Evolutionary conservation across 805 yeast genomes (phyloP), one percentile per base, ranked within the genome.

Genomic region (Maudiozyma barnettii): DNA sequence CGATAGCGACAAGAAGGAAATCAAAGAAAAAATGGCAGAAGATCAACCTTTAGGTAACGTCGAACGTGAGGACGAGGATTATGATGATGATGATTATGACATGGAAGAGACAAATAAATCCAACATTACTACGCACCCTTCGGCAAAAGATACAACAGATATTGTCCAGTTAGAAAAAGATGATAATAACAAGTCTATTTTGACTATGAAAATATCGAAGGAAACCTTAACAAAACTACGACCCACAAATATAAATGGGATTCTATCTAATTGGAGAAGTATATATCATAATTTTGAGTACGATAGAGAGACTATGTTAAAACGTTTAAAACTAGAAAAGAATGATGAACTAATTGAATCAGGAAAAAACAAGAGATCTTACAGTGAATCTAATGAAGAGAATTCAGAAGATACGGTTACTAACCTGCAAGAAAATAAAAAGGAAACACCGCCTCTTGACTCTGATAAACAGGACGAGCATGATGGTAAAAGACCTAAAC

Each of bases 231-330:
- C 60, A 16, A 65, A 59, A 46, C 49, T 68, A 30, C 61, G 63
- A 51, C 49, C 59, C 5, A 62, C 52, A 20, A 68, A 70, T 41
- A 59, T 64, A 40, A 66, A 64, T 39, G 54, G 55, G 2, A 52
- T 70, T 5, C 77, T 84, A 48, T 77, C 73, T 49, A 83, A 79
- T 58, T 82, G 83, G 68, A 80, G 80, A 65, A 82, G 78, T 54
- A 77, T 84, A 4, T 84, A 84, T 57, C 93, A 84, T 58, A 79
- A 74, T 54, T 83, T 83, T 59, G 95, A 85, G 60, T 76, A 79
- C 58, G 95, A 85, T 61, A 66, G 60, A 48, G 95, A 86, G 45
- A 85, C 90, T 1, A 70, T 87, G 46, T 70, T 81, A 46, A 84
- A 87, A 56, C 74, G 93, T 59, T 66, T 87, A 51, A 84, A 82